Conservation (phyloP, 768 basidiomycete genomes). For the Leccinum sublutescens region DNA sequence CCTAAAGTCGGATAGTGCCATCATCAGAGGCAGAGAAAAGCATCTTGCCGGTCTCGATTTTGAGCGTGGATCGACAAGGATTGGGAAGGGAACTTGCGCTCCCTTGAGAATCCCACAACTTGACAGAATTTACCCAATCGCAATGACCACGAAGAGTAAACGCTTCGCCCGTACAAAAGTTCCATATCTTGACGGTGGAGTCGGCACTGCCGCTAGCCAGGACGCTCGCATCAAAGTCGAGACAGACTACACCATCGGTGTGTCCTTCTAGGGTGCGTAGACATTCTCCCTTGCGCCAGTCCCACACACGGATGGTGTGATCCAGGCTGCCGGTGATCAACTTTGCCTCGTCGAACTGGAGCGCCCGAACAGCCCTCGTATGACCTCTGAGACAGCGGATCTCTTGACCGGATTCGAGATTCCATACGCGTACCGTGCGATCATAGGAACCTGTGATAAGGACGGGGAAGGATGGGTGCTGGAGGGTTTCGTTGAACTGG, state of each 20-base stretch:
- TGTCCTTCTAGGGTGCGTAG: slow-evolving; percentile 89
- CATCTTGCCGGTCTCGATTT: slow-evolving; percentile 86
- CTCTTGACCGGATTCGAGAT: slow-evolving; percentile 86
- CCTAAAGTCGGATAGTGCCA: slow-evolving; percentile 92
- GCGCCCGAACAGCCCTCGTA: slow-evolving; percentile 83
- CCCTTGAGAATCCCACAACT: slow-evolving; percentile 72
- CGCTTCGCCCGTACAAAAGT: slow-evolving; percentile 85
- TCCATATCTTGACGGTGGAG: slow-evolving; percentile 94
- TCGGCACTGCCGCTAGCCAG: slow-evolving; percentile 93
- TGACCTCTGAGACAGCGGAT: slow-evolving; percentile 86
- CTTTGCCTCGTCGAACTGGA: slow-evolving; percentile 96
- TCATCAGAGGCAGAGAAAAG: slow-evolving; percentile 97
- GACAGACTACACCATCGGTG: slow-evolving; percentile 85
- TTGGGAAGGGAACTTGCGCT: slow-evolving; percentile 8
- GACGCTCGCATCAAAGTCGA: slow-evolving; percentile 89
- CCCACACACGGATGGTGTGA: slow-evolving; percentile 91
- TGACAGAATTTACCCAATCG: slow-evolving; percentile 96
- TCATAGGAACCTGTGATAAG: slow-evolving; percentile 99
- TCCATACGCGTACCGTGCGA: slow-evolving; percentile 93
- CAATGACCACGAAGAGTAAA: slow-evolving; percentile 90
- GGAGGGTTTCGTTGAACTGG: slow-evolving; percentile 84
- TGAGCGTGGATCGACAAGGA: slow-evolving; percentile 37
- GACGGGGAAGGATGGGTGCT: slow-evolving; percentile 84
- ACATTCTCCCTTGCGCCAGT: slow-evolving; percentile 88
- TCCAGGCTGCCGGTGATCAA: slow-evolving; percentile 98